phyloP scores from a whole-genome alignment of 1,284 basidiomycete species.

The Tetrapyrgos nigripes region DNA sequence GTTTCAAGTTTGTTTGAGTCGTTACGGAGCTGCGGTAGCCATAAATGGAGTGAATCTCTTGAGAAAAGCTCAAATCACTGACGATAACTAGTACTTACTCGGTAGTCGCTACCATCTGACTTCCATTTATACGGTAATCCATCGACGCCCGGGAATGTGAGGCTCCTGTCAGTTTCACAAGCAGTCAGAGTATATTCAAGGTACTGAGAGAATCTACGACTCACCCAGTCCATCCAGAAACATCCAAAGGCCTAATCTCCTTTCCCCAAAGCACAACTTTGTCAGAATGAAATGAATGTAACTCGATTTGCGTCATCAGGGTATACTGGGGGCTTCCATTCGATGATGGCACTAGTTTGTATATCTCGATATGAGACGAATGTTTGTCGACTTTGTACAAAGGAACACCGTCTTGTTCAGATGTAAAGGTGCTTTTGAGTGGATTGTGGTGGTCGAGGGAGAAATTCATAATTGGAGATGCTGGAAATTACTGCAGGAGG shows the following conservation, averaged over 20 bases:
- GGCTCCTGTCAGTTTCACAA: neutral
- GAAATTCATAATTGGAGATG: too few relatives aligned
- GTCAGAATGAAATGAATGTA: neutral
- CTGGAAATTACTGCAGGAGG: too few relatives aligned
- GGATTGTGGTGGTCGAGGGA: neutral
- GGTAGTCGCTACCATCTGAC: neutral
- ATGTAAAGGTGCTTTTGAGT: neutral
- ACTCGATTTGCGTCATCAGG: neutral
- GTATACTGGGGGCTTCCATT: neutral
- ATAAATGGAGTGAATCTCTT: too few relatives aligned
- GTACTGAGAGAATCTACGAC: neutral
- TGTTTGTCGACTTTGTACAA: neutral
- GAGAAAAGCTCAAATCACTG: neutral
- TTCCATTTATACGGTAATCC: neutral
- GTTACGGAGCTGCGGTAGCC: neutral
- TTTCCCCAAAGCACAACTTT: neutral
- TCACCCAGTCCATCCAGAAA: neutral
- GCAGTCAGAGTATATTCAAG: too few relatives aligned
- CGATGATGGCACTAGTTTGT: neutral
- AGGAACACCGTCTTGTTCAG: neutral
- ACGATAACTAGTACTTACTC: neutral
- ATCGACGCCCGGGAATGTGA: neutral
- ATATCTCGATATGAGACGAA: neutral
- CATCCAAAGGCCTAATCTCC: neutral
- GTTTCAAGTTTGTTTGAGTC: neutral